Evolutionary conservation across 257 asterid genomes (phyloP), one percentile per base, ranked within the genome.

Genomic region (Primulina huaijiensis): DNA sequence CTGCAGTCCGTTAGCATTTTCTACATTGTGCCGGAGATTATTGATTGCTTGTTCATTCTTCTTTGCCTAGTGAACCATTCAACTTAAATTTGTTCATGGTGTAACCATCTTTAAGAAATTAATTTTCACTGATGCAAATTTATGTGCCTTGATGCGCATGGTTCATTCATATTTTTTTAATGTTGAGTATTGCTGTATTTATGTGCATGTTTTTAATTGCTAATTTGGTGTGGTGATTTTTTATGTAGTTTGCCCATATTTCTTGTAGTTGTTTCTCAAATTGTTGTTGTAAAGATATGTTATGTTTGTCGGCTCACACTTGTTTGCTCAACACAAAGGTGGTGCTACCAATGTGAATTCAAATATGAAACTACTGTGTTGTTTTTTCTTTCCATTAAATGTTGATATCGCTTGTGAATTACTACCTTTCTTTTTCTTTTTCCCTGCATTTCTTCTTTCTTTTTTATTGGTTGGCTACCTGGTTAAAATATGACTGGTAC

Each of bases 1-100:
- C 21, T 10, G 50, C 23, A 19, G 38, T 37, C 27, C 21, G 2
- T 46, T 14, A 4, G 1, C 55, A 14, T 46, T 12, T 46, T 46
- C 19, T 73, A 43, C 65, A 35, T 46, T 19, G 16, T 66, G 53
- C 62, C 64, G 64, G 75, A 55, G 63, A 46, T 65, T 23, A 71
- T 62, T 68, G 76, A 62, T 65, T 65, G 52, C 71, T 58, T 60
- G 29, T 23, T 34, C 56, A 34, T 17, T n/a, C 19, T 46, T 65
- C 23, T 46, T 3, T 57, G 8, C 9, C 30, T 3, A 12, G 29
- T 9, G 46, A 37, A 37, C 46, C 12, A 37, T 37, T 37, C 46
- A 25, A 67, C 30, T 61, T 37, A 35, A 65, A 59, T 83, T 10
- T 65, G 46, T 58, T 62, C 56, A 37, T 53, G 64, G 60, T 71